These are phyloP conservation scores for Volvox reticuliferus DNA, from an alignment of 139 green algal species.

Conservation along the genomic window DNA sequence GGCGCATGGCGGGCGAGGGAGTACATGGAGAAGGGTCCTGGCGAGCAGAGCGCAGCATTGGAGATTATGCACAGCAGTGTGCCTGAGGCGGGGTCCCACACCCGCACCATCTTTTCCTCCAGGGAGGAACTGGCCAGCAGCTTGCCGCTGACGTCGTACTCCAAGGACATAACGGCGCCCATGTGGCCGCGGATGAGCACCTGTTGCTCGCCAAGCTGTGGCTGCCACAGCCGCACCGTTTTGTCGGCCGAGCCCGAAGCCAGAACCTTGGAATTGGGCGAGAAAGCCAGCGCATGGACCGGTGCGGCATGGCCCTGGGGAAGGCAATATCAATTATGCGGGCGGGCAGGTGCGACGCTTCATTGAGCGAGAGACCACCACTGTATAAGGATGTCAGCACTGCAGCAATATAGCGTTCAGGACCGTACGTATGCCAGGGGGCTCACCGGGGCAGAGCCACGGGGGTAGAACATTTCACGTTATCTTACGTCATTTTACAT, in stretches of 20 bases:
- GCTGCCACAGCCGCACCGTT: constrained; percentile 39
- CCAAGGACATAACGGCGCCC: not conserved
- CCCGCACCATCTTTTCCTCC: constrained; percentile 36
- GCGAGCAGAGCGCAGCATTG: constrained; percentile 33
- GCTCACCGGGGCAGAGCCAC: too few species aligned
- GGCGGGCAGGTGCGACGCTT: too few species aligned
- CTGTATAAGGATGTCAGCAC: too few species aligned
- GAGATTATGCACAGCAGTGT: constrained; percentile 32
- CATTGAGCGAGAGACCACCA: too few species aligned
- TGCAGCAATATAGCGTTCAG: too few species aligned
- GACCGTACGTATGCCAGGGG: too few species aligned
- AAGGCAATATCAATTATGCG: not conserved
- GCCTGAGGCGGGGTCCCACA: constrained; percentile 37
- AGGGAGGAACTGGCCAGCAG: constrained; percentile 15
- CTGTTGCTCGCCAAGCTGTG: constrained; percentile 13
- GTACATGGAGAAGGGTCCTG: constrained; percentile 41
- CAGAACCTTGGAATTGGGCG: constrained; percentile 18
- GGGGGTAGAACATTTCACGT: too few species aligned
- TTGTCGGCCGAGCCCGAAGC: constrained; percentile 16
- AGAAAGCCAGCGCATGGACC: constrained; percentile 25
- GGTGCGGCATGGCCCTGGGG: constrained; percentile 28
- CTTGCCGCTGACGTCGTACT: constrained; percentile 33
- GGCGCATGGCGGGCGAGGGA: constrained; percentile 29
- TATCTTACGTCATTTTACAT: too few species aligned
- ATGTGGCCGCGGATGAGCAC: constrained; percentile 20